A percentile compares a stretch with the other conserved stretches of the same genome.
Evolutionary conservation across 2,329 filamentous ascomycete genomes (phyloP).

Genomic region (Fusarium oligoseptatum): DNA sequence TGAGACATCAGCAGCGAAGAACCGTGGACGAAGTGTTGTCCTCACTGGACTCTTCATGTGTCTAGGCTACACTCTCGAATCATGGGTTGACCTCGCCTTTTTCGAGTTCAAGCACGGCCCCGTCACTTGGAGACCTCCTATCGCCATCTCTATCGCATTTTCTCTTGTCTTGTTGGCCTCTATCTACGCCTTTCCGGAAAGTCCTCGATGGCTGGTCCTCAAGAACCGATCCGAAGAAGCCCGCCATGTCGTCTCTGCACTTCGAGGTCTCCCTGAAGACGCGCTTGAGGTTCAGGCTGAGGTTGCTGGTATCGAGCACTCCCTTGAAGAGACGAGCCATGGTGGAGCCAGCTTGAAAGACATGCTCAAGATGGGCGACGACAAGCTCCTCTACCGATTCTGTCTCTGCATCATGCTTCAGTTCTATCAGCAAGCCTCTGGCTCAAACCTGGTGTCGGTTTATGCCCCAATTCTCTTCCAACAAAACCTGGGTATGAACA

Average conservation of each 20-base stretch:
- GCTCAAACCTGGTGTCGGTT: constrained; percentile 47
- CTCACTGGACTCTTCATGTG: constrained; percentile 66
- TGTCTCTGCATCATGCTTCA: constrained; percentile 49
- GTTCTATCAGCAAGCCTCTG: constrained; percentile 49
- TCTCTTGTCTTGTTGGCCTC: constrained; percentile 50
- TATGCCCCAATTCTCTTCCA: constrained; percentile 49
- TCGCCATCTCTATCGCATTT: constrained; percentile 52
- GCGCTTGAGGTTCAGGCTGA: constrained; percentile 56
- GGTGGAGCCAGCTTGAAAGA: constrained; percentile 56
- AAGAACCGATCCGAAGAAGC: constrained; percentile 51
- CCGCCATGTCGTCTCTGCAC: constrained; percentile 50
- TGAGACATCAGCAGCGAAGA: constrained; percentile 63
- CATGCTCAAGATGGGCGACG: constrained; percentile 62
- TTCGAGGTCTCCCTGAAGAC: constrained; percentile 55
- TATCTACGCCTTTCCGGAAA: constrained; percentile 54
- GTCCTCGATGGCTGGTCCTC: constrained; percentile 54
- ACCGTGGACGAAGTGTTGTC: constrained; percentile 61
- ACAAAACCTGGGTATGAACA: constrained; percentile 42
- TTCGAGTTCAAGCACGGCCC: constrained; percentile 44
- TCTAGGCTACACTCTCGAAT: constrained; percentile 55
- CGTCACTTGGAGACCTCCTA: constrained; percentile 55
- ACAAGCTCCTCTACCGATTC: constrained; percentile 63
- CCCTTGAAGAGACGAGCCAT: constrained; percentile 58
- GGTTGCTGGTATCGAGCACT: constrained; percentile 61
- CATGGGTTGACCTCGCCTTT: constrained; percentile 62